Percentiles rank a stretch among this genome's conserved stretches.
Evolutionary conservation across 2,329 filamentous ascomycete species (phyloP).

Genomic region (Cryphonectria nitschkei): DNA sequence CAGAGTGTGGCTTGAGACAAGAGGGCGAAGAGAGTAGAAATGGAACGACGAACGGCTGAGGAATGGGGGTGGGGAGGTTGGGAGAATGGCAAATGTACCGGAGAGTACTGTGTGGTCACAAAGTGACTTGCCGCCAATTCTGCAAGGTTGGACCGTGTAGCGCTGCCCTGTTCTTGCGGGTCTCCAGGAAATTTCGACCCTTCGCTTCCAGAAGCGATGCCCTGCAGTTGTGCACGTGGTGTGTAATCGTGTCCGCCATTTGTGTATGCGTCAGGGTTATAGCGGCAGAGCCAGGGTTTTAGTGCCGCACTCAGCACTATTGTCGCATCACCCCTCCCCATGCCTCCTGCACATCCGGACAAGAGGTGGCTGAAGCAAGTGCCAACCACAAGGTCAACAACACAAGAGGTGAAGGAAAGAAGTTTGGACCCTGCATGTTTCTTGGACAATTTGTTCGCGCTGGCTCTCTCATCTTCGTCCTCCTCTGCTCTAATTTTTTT

Average conservation of each 20-base stretch:
- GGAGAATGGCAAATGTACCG: not conserved
- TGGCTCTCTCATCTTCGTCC: too few species aligned
- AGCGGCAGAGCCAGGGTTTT: not conserved
- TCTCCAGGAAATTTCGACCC: slow-evolving; percentile 13
- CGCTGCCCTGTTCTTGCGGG: not conserved
- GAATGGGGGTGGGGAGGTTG: not conserved
- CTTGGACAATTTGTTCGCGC: not conserved
- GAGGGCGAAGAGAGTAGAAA: not conserved
- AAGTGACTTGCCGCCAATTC: not conserved
- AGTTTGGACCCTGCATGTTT: not conserved
- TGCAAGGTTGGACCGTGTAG: not conserved
- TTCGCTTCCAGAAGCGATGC: not conserved
- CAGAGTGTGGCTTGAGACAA: not conserved
- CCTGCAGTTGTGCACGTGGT: not conserved
- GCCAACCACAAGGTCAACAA: not conserved
- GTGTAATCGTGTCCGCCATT: not conserved
- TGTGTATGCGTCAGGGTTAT: not conserved
- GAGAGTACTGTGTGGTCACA: not conserved
- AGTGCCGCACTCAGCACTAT: not conserved
- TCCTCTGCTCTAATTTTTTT: too few species aligned
- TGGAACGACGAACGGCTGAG: not conserved
- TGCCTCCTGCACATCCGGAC: not conserved
- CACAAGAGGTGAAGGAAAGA: not conserved
- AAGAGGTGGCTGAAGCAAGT: not conserved
- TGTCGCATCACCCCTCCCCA: not conserved